These are phyloP conservation scores for Mucor plumbeus DNA, from an alignment of 371 early-diverging fungal genomes.

Conservation along the genomic window DNA sequence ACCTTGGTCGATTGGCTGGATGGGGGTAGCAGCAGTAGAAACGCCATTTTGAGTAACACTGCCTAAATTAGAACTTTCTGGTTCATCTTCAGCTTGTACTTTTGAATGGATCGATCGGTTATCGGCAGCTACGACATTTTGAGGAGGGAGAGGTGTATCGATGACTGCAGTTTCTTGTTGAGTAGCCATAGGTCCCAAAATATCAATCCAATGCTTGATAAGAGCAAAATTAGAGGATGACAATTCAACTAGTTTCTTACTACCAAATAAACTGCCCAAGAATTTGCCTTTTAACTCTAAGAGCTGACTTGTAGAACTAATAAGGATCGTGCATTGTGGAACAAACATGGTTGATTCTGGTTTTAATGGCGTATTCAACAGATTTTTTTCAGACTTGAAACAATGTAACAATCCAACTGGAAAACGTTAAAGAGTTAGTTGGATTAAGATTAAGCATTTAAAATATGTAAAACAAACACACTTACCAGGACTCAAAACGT, in stretches of 20 bases:
- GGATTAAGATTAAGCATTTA: not conserved
- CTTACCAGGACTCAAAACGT: slow-evolving; percentile 32
- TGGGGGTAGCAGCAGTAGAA: not conserved
- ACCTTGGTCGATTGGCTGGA: slow-evolving; percentile 13
- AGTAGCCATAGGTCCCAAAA: slow-evolving; percentile 16
- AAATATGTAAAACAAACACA: not conserved
- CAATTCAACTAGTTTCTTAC: slow-evolving; percentile 18
- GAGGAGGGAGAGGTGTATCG: not conserved
- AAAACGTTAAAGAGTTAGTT: not conserved
- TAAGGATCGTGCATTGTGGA: slow-evolving; percentile 19
- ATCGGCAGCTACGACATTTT: not conserved
- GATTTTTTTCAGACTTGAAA: slow-evolving; percentile 19
- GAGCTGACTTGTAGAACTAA: slow-evolving; percentile 11
- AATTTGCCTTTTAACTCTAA: slow-evolving; percentile 24
- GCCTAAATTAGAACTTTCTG: slow-evolving; percentile 1
- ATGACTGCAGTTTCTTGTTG: slow-evolving; percentile 14
- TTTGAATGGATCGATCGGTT: slow-evolving; percentile 19
- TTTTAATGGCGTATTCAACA: slow-evolving; percentile 14
- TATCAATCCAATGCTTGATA: slow-evolving; percentile 14
- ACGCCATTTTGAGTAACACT: not conserved
- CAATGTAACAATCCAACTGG: slow-evolving; percentile 28
- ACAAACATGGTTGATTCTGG: slow-evolving; percentile 25
- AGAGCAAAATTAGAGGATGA: slow-evolving; percentile 12
- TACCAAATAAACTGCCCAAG: slow-evolving; percentile 11
- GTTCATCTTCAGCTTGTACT: slow-evolving; percentile 14